Percentiles rank a stretch among this genome's conserved stretches.
Evolutionary conservation across 2,329 filamentous ascomycete species (phyloP).

Genomic region (Aspergillus pseudoviridinutans): DNA sequence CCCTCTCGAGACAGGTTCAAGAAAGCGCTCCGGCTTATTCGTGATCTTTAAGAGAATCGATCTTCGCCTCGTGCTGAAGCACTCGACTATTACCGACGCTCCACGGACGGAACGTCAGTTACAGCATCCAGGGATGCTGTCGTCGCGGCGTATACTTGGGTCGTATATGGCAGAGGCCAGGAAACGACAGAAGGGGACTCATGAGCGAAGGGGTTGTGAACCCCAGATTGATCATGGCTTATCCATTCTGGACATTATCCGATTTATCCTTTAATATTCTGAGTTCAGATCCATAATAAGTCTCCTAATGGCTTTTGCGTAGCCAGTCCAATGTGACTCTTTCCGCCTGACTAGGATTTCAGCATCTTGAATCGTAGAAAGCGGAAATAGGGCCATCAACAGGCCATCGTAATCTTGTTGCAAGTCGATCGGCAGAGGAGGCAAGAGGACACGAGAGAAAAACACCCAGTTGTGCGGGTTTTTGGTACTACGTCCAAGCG

Average conservation of each 20-base stretch:
- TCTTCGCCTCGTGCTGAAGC: conserved; percentile 75
- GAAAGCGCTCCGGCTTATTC: conserved; percentile 99
- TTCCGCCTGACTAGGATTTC: not conserved
- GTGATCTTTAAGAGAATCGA: conserved; percentile 61
- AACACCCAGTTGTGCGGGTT: not conserved
- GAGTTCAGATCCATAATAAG: not conserved
- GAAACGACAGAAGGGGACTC: not conserved
- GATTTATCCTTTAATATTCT: not conserved
- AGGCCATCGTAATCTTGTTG: not conserved
- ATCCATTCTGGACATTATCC: not conserved
- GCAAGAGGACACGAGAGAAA: not conserved
- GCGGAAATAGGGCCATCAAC: not conserved
- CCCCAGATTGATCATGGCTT: not conserved
- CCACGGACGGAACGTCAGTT: conserved; percentile 61
- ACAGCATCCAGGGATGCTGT: conserved; percentile 52
- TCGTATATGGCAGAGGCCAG: conserved; percentile 1
- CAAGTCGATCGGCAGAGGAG: not conserved
- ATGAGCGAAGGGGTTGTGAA: not conserved
- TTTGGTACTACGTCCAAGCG: not conserved
- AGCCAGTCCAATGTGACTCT: not conserved
- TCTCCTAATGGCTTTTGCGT: not conserved
- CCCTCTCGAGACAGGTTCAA: conserved; percentile 78
- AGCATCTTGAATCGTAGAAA: not conserved
- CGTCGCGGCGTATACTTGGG: conserved; percentile 45
- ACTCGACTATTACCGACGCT: conserved; percentile 67